phyloP scores from a whole-genome alignment of 192 early-diverging fungal genomes.

The Backusella psychrophila region DNA sequence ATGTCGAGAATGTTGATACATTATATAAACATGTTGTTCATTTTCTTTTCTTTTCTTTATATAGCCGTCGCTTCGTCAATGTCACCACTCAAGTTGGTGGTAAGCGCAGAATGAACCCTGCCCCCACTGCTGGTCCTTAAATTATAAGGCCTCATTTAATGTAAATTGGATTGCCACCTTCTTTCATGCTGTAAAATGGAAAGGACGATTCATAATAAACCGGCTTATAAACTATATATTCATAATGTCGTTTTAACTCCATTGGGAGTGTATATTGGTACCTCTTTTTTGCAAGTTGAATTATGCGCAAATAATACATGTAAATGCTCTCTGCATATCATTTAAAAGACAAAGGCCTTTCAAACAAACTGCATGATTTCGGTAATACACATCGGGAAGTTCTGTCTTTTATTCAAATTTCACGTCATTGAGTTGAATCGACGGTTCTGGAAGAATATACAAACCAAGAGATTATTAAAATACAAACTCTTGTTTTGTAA shows the following conservation, averaged over 20 bases:
- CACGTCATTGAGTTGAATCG: too few species aligned
- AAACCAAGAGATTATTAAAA: background rate
- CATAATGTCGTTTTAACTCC: background rate
- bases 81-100: conserved; percentile 80
- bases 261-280: background rate
- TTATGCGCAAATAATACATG: too few species aligned
- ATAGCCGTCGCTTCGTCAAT: conserved; percentile 92
- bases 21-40: background rate
- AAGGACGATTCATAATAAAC: conserved; percentile 4
- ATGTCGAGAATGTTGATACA: background rate
- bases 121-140: conserved; percentile 49
- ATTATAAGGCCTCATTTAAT: background rate
- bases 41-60: background rate
- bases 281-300: background rate
- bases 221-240: background rate
- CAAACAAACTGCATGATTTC: too few species aligned
- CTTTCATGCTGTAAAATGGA: background rate
- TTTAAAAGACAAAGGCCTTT: too few species aligned
- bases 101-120: conserved; percentile 79
- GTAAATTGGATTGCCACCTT: background rate
- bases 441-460: too few species aligned
- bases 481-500: background rate
- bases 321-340: too few species aligned
- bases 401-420: too few species aligned
- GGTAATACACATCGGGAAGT: too few species aligned